A percentile compares a stretch with the other conserved stretches of the same genome.
Evolutionary conservation across 2,329 filamentous ascomycete genomes (phyloP).

Genomic region (Alternaria atra): DNA sequence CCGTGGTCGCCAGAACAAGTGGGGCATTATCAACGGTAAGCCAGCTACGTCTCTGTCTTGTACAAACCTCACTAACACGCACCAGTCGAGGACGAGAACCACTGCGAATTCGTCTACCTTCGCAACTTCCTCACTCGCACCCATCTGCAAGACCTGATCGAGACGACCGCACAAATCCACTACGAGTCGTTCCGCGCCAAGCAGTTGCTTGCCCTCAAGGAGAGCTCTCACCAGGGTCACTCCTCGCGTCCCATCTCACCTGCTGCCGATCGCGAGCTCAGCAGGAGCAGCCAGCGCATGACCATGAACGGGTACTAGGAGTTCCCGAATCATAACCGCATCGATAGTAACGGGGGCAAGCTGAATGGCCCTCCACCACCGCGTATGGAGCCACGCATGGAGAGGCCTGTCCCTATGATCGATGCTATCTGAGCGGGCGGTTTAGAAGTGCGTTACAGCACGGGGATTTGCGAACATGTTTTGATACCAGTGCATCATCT

Average conservation of each 20-base stretch:
- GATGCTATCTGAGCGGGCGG: constrained; percentile 31
- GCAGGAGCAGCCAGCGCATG: constrained; percentile 95
- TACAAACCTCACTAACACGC: constrained; percentile 22
- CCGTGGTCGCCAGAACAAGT: constrained; percentile 96
- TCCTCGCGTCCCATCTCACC: constrained; percentile 94
- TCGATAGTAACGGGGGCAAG: constrained; percentile 42
- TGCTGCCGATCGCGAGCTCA: constrained; percentile 91
- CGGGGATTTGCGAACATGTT: constrained; percentile 33
- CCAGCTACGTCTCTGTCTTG: not conserved
- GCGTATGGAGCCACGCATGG: constrained; percentile 39
- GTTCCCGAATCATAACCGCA: constrained; percentile 42
- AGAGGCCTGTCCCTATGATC: constrained; percentile 33
- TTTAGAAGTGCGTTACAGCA: constrained; percentile 4
- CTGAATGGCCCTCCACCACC: constrained; percentile 28
- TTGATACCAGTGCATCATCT: constrained; percentile 53
- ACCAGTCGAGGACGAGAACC: constrained; percentile 92
- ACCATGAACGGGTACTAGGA: constrained; percentile 98
- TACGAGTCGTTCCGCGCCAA: constrained; percentile 99
- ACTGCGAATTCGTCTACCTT: constrained; percentile 99
- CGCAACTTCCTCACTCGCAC: constrained; percentile 98
- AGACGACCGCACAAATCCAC: constrained; percentile 99
- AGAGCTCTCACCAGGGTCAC: constrained; percentile 82
- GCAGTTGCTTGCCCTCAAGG: constrained; percentile 96
- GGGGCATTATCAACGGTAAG: constrained; percentile 89
- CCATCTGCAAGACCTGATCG: constrained; percentile 97